Conservation (phyloP, 768 basidiomycete species). For the Candolleomyces eurysporus region DNA sequence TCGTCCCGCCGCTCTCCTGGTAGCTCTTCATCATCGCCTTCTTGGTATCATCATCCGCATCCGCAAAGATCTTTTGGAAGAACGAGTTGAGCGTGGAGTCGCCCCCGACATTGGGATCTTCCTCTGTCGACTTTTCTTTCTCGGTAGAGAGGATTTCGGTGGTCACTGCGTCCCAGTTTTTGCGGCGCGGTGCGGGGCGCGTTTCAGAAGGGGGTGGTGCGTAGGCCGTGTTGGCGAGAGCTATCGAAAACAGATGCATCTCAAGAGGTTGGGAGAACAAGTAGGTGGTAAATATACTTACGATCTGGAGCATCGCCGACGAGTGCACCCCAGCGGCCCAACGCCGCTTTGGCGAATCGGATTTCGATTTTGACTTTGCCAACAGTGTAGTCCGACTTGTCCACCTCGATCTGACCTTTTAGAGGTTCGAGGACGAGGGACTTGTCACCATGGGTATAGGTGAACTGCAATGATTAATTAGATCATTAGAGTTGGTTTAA, state of each 20-base stretch:
- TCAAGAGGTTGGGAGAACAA: no score
- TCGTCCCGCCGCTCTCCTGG: constrained; percentile 91
- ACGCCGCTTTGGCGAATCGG: constrained; percentile 62
- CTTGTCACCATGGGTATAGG: constrained; percentile 70
- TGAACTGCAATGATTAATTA: constrained; percentile 34
- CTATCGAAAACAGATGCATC: no score
- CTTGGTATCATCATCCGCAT: constrained; percentile 88
- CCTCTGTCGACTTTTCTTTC: constrained; percentile 63
- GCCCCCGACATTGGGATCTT: constrained; percentile 89
- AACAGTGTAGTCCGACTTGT: constrained; percentile 60
- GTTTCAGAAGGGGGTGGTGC: constrained; percentile 23
- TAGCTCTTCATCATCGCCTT: constrained; percentile 99
- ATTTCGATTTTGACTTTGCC: constrained; percentile 90
- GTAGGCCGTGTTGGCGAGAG: constrained; percentile 17
- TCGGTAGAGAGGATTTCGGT: constrained; percentile 62
- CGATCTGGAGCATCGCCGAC: constrained; percentile 76
- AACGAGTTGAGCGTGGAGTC: constrained; percentile 83
- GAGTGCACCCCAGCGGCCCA: constrained; percentile 73
- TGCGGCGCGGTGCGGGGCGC: constrained; percentile 43
- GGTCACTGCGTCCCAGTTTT: constrained; percentile 92
- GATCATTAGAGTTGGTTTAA: not conserved
- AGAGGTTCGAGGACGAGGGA: constrained; percentile 74
- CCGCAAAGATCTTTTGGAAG: constrained; percentile 88
- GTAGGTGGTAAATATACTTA: constrained; percentile 38
- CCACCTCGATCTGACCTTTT: constrained; percentile 74